Base-by-base conservation (phyloP, 2,329 filamentous ascomycete species). In the Phyllosticta paracitricarpa region DNA sequence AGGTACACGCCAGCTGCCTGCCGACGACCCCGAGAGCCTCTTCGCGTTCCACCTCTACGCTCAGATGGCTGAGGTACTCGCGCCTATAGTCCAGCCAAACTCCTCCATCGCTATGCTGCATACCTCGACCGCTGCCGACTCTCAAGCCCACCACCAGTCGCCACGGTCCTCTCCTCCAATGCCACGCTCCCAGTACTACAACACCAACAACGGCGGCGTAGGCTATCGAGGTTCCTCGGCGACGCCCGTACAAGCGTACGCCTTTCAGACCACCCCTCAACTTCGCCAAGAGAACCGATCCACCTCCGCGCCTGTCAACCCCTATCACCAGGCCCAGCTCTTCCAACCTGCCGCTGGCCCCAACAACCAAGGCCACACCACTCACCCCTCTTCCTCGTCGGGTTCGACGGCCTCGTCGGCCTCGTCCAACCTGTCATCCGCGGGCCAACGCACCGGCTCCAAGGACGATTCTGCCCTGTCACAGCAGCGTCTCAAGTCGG, bases 231-330 rank as follows among this genome's bases (percentile, higher is more conserved):
- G 75, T 63, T 72, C 73, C 14, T 71, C 73, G 17, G 67, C 76
- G 35, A 71, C 76, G 40, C 77, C 78, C 53, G 77, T 79, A 67
- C 76, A 78, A 65, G 76, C 78, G 3, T 81, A 80, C 67, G 78
- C 78, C 53, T 81, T 80, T 66, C 76, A 77, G 62, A 71, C 73
- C 63, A 79, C 78, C 48, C 82, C 83, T 61, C 79, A 82, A 68
- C 74, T 84, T 64, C 79, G 81, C 61, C 76, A 80, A 64, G 83
- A 86, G 64, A 78, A 78, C 66, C 79, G 82, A 68, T 79, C 81
- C 22, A 75, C 75, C 33, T 83, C 83, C 62, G 78, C 81, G 61
- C 81, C 83, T 8, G 73, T 73, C 14, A 72, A 75, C 59, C 73
- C 77, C 56, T 78, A 79, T 56, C 66, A 69, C 56, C 65, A 67